Percentiles rank a stretch among this genome's conserved stretches.
phyloP scores from a whole-genome alignment of 306 rosid species.

The Fragaria nilgerrensis region DNA sequence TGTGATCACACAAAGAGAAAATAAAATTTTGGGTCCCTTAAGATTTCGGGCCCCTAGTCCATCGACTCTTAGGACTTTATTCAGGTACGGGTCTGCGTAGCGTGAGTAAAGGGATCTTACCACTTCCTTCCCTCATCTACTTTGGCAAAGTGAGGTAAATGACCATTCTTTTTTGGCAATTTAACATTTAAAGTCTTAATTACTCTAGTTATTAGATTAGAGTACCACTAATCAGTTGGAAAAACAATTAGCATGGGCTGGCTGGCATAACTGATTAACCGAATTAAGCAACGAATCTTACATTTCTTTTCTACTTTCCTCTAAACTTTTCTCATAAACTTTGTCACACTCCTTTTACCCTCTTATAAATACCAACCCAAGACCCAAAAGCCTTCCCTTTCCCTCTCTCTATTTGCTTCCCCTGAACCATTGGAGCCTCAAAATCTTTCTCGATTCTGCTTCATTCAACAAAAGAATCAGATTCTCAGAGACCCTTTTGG shows the following conservation, averaged over 20 bases:
- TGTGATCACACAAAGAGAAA: no score
- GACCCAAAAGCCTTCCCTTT: constrained; percentile 30
- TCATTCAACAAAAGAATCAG: constrained; percentile 32
- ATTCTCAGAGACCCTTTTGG: constrained; percentile 18
- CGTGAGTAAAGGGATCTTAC: neutral
- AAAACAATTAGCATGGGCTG: constrained; percentile 36
- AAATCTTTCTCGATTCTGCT: constrained; percentile 39
- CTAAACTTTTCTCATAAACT: constrained; percentile 35
- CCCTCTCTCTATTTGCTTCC: constrained; percentile 14
- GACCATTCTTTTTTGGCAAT: neutral
- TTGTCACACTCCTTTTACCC: neutral
- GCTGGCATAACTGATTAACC: constrained; percentile 54
- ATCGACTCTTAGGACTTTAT: no score
- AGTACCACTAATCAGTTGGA: neutral
- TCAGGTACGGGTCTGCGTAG: no score
- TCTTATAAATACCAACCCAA: constrained; percentile 30
- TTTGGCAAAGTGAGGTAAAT: neutral
- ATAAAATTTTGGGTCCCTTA: no score
- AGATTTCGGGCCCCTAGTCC: no score
- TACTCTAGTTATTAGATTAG: neutral
- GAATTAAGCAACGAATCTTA: constrained; percentile 78
- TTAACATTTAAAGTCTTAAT: neutral
- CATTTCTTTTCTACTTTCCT: constrained; percentile 24
- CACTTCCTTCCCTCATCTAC: neutral
- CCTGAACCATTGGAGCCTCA: constrained; percentile 30